Conservation (phyloP, 148 eudicot genomes). For the Rhododendron williamsianum region DNA sequence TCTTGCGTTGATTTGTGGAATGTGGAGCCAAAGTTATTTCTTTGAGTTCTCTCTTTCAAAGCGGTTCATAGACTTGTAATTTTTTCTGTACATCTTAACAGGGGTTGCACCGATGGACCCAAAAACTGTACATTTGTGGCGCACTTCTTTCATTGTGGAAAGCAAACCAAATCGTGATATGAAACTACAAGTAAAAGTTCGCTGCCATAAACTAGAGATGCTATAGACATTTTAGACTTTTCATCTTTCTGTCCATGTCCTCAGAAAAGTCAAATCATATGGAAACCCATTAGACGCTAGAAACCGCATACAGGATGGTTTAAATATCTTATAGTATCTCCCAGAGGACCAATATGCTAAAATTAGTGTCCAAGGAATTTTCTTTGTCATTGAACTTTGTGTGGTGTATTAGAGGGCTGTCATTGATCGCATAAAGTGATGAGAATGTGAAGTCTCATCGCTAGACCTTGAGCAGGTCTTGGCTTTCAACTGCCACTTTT, state of each 20-base stretch:
- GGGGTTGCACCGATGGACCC: neutral
- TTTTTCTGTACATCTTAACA: neutral
- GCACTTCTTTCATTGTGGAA: neutral
- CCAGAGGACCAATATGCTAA: neutral
- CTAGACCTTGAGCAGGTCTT: neutral
- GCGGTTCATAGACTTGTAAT: neutral
- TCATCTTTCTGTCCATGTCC: neutral
- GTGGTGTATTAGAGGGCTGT: neutral
- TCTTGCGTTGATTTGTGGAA: neutral
- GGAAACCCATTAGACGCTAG: neutral
- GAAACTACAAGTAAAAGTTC: neutral
- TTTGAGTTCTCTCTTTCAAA: neutral
- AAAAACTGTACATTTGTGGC: neutral
- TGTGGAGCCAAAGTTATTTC: neutral
- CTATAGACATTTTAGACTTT: neutral
- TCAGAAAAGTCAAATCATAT: neutral
- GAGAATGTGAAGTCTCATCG: neutral
- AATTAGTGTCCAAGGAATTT: neutral
- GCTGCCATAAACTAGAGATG: neutral
- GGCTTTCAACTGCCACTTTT: conserved; percentile 1
- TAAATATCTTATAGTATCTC: neutral
- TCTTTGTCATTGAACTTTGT: neutral
- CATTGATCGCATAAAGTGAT: neutral
- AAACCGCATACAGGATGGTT: neutral
- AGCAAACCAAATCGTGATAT: neutral